Conservation (phyloP, 805 yeast species). For the Saturnispora silvae region DNA sequence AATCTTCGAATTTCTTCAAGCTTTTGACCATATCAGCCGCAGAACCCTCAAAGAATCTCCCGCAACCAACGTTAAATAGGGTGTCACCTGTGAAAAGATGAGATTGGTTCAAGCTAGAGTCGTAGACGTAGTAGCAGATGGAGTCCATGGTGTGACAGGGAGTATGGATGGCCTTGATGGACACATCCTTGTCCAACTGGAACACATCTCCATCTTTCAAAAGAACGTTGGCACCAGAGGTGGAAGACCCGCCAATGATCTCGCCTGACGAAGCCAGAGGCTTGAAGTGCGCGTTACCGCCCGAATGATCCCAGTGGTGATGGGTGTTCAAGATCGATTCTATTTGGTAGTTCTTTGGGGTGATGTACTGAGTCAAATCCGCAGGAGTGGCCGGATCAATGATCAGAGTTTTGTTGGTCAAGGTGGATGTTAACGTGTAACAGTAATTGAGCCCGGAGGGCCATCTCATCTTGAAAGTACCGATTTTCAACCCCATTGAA, state of each 20-base stretch:
- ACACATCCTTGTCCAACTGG: constrained; percentile 51
- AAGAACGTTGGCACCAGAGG: constrained; percentile 56
- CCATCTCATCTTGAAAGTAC: constrained; percentile 89
- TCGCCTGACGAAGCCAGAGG: constrained; percentile 43
- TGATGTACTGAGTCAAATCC: constrained; percentile 42
- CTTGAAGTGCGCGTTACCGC: constrained; percentile 51
- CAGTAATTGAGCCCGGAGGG: constrained; percentile 86
- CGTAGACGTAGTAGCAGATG: constrained; percentile 73
- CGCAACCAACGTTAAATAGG: constrained; percentile 88
- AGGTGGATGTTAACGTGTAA: constrained; percentile 63
- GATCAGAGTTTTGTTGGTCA: constrained; percentile 60
- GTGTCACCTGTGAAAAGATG: constrained; percentile 96
- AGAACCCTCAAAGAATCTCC: constrained; percentile 90
- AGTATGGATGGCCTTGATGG: constrained; percentile 77
- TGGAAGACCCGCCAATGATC: constrained; percentile 78
- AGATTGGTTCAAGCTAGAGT: constrained; percentile 47
- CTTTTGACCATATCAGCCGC: constrained; percentile 72
- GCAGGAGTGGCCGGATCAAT: constrained; percentile 89
- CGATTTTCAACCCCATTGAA: constrained; percentile 72
- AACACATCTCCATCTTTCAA: constrained; percentile 57
- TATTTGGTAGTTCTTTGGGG: constrained; percentile 39
- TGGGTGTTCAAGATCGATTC: constrained; percentile 87
- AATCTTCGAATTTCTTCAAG: constrained; percentile 45
- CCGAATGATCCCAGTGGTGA: constrained; percentile 93
- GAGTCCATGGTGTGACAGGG: constrained; percentile 98